Conservation (phyloP, 768 basidiomycete genomes). For the Ramaria sp. region DNA sequence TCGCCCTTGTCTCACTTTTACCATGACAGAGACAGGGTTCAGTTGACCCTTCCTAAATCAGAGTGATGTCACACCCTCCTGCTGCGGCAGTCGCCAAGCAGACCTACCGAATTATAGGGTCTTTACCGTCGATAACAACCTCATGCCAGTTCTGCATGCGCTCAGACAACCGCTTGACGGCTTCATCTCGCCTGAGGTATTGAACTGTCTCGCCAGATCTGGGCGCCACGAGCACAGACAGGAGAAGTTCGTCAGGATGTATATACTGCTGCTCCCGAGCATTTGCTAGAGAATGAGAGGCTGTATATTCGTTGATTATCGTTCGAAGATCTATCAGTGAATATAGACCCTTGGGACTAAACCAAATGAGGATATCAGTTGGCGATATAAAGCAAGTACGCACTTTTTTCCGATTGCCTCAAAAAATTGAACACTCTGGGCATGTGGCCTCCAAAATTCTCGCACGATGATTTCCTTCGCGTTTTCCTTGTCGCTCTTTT, state of each 20-base stretch:
- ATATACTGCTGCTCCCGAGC: slow-evolving; percentile 56
- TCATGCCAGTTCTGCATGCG: slow-evolving; percentile 77
- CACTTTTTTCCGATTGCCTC: slow-evolving; percentile 53
- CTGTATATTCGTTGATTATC: slow-evolving; percentile 53
- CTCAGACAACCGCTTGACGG: slow-evolving; percentile 39
- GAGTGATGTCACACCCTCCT: neutral
- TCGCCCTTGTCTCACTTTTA: slow-evolving; percentile 68
- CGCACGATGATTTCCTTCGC: slow-evolving; percentile 43
- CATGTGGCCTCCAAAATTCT: slow-evolving; percentile 72
- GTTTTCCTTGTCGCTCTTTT: slow-evolving; percentile 34
- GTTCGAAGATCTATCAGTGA: slow-evolving; percentile 44
- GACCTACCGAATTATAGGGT: slow-evolving; percentile 49
- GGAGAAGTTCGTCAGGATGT: slow-evolving; percentile 29
- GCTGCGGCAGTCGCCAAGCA: neutral
- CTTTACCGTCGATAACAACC: slow-evolving; percentile 42
- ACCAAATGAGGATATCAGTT: neutral
- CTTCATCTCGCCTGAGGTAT: slow-evolving; percentile 59
- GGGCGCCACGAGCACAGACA: slow-evolving; percentile 22
- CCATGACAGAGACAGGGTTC: slow-evolving; percentile 55
- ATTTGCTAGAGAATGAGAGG: slow-evolving; percentile 52
- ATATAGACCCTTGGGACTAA: slow-evolving; percentile 45
- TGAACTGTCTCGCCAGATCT: slow-evolving; percentile 22
- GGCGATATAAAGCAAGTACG: slow-evolving; percentile 17
- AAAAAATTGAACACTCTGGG: slow-evolving; percentile 46
- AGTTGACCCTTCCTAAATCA: slow-evolving; percentile 60